Evolutionary conservation across 345 rosid genomes (phyloP).

Genomic region (Eutrema yunnanense): DNA sequence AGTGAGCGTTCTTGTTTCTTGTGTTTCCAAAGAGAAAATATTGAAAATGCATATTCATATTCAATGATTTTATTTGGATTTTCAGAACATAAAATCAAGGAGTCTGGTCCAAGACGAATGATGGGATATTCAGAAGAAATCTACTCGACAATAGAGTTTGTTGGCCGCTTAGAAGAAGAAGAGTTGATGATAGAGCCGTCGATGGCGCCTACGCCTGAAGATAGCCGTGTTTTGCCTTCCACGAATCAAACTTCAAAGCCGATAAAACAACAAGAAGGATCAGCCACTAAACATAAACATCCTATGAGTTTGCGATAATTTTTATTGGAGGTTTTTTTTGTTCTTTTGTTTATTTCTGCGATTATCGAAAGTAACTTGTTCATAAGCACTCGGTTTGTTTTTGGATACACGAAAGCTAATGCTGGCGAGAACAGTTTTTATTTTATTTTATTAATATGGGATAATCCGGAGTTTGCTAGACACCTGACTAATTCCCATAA

Average conservation of each 20-base stretch:
- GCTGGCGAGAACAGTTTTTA: not conserved
- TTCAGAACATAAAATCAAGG: constrained; percentile 12
- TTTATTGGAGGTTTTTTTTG: not conserved
- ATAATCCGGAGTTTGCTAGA: too few relatives aligned
- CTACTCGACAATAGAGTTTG: constrained; percentile 2
- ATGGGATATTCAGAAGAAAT: constrained; percentile 25
- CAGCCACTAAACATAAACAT: not conserved
- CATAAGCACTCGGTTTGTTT: not conserved
- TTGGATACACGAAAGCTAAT: constrained; percentile 7
- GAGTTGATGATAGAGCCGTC: constrained; percentile 14
- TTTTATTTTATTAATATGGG: too few relatives aligned
- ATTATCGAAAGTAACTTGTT: constrained; percentile 7
- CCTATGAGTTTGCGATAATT: constrained; percentile 1
- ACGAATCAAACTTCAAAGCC: not conserved
- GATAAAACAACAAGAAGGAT: not conserved
- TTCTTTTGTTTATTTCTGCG: not conserved
- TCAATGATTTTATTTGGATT: not conserved
- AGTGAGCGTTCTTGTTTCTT: not conserved
- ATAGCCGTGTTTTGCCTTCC: not conserved
- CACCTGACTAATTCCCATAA: too few relatives aligned
- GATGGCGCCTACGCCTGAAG: constrained; percentile 17
- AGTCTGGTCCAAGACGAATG: constrained; percentile 18
- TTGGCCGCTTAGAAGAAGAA: constrained; percentile 4
- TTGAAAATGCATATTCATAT: not conserved
- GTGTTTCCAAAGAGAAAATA: not conserved